Base-by-base conservation (phyloP, 805 yeast species). In the Candida sphagnicola region DNA sequence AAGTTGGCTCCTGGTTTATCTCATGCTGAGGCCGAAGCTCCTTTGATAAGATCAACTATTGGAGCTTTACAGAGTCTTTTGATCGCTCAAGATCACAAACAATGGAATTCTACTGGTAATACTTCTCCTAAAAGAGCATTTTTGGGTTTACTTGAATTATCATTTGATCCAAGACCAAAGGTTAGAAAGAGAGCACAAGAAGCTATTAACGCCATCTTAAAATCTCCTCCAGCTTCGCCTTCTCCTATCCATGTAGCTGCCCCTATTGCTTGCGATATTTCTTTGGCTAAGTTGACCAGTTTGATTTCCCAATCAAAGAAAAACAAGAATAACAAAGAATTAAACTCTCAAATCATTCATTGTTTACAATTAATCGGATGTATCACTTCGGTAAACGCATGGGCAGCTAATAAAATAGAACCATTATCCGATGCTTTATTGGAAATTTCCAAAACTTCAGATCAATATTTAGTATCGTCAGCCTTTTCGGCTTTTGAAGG, bases 161-260 rank as follows among this genome's bases (percentile, higher is more conserved):
- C 91, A 0, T 64, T 86, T 31, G 97, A 93, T 61, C 83, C 85
- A 33, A 78, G 98, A 56, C 99, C 99, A 26, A 93, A 93, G 53
- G 95, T 93, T 10, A 79, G 99, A 59, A 87, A 85, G 75, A 82
- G 97, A 68, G 95, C 98, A 1, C 84, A 82, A 52, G 99, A 93
- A 41, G 85, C 97, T 2, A 73, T 93, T n/a, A 64, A 72, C 35
- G 73, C 69, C 3, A 67, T 93, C 21, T 65, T 93, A 43, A 47
- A 64, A 2, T 74, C 74, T 44, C 82, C 85, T 2, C 95, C 96
- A 8, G 72, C 84, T 0, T 85, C 89, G 8, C 91, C 95, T 6
- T 72, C 81, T 11, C 73, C 81, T 4, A 82, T 78, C 29, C 97
- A 91, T 56, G 82, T 86, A 28, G 95, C 87, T 5, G 71, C 89